A percentile compares a stretch with the other conserved stretches of the same genome.
phyloP scores from a whole-genome alignment of 2,329 filamentous ascomycete genomes.

The Tothia fuscella region DNA sequence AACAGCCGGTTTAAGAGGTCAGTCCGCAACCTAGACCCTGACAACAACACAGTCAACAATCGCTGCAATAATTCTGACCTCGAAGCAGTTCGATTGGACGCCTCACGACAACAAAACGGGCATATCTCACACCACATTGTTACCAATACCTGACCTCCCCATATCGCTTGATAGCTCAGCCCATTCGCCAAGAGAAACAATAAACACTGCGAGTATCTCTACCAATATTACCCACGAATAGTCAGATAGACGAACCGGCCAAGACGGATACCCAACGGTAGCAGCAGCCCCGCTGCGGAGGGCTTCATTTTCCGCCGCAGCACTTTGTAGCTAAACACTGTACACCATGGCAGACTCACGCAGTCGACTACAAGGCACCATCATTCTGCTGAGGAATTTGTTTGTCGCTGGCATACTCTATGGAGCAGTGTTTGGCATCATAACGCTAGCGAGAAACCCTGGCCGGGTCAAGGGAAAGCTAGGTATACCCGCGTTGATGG shows the following conservation, averaged over 20 bases:
- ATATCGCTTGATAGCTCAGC: too few relatives aligned
- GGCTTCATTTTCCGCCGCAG: not conserved
- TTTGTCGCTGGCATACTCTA: slow-evolving; percentile 31
- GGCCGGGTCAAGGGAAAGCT: slow-evolving; percentile 28
- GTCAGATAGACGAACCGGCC: slow-evolving; percentile 6
- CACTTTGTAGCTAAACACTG: not conserved
- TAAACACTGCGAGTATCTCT: too few relatives aligned
- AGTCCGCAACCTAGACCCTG: too few relatives aligned
- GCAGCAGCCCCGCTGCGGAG: slow-evolving; percentile 8
- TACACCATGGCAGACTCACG: slow-evolving; percentile 8
- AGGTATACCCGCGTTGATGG: slow-evolving; percentile 29
- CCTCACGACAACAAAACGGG: too few relatives aligned
- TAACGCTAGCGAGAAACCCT: slow-evolving; percentile 30
- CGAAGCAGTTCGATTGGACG: too few relatives aligned
- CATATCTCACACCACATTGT: too few relatives aligned
- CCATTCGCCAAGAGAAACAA: too few relatives aligned
- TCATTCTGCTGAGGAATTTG: slow-evolving; percentile 31
- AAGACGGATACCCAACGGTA: not conserved
- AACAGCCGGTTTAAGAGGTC: too few relatives aligned
- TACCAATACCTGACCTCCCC: too few relatives aligned
- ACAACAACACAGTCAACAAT: too few relatives aligned
- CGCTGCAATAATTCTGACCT: too few relatives aligned
- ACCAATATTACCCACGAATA: too few relatives aligned
- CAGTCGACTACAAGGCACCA: slow-evolving; percentile 13
- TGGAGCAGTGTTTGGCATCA: slow-evolving; percentile 28